Evolutionary conservation across 116 monocot genomes (phyloP).

Genomic region (Trichopus zeylanicus): DNA sequence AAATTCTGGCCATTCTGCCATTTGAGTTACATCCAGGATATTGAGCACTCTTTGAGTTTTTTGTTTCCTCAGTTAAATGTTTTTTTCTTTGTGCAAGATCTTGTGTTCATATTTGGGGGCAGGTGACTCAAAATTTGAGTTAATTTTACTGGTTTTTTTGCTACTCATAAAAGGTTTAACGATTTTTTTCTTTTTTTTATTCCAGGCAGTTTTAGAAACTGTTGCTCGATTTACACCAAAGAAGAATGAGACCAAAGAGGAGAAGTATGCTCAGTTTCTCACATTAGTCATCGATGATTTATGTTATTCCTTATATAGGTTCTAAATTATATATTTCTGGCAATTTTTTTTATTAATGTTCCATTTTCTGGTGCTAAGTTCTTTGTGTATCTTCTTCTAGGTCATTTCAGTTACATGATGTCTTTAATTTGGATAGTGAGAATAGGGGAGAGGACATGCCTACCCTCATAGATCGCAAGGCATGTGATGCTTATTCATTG

Average conservation of each 20-base stretch:
- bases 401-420: slow-evolving; percentile 88
- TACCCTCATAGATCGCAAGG: slow-evolving; percentile 91
- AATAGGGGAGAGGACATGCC: slow-evolving; percentile 82
- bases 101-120: no score
- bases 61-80: no score
- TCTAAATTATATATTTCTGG: not conserved
- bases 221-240: slow-evolving; percentile 84
- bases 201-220: slow-evolving; percentile 89
- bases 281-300: not conserved
- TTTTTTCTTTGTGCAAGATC: no score
- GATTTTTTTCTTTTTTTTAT: not conserved
- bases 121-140: not conserved
- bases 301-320: not conserved
- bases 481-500: slow-evolving; percentile 5
- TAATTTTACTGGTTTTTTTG: not conserved
- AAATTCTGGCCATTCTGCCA: no score
- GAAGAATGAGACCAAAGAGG: slow-evolving; percentile 98
- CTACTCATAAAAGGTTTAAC: no score
- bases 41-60: no score
- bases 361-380: not conserved
- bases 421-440: slow-evolving; percentile 88
- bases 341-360: not conserved
- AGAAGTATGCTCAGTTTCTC: slow-evolving; percentile 44
- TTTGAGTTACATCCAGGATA: no score
- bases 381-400: slow-evolving; percentile 18